Evolutionary conservation across 495 filamentous ascomycete species (phyloP).

Genomic region (Copromyces sp.): DNA sequence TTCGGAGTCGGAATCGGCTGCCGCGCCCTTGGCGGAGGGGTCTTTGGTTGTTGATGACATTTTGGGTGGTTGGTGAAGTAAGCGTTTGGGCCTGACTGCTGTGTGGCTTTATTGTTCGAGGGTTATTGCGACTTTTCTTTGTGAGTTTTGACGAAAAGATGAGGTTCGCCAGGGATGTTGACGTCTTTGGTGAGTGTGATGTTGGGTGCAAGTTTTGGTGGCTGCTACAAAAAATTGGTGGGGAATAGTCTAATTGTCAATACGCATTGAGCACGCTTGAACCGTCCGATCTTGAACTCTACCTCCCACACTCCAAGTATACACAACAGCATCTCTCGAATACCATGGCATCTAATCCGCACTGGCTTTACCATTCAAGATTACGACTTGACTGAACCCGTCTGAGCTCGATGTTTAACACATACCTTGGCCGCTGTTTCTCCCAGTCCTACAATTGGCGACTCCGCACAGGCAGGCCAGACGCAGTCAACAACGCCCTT

Average conservation of each 20-base stretch:
- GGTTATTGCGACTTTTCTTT: not conserved
- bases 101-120: not conserved
- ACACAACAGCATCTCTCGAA: not conserved
- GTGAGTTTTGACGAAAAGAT: not conserved
- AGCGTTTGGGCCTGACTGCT: not conserved
- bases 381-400: not conserved
- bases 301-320: not conserved
- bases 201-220: not conserved
- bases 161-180: not conserved
- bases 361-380: not conserved
- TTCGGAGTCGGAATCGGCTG: slow-evolving; percentile 13
- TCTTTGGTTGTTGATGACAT: not conserved
- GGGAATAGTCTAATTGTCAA: not conserved
- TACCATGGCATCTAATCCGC: not conserved
- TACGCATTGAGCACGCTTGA: not conserved
- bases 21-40: not conserved
- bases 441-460: not conserved
- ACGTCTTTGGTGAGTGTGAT: not conserved
- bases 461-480: not conserved
- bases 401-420: not conserved
- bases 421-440: not conserved
- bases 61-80: not conserved
- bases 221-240: not conserved
- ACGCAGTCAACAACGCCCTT: not conserved
- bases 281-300: not conserved